Percentiles rank a stretch among this genome's conserved stretches.
Conservation (phyloP, 208 protist species). For the Strigomonas culicis region DNA sequence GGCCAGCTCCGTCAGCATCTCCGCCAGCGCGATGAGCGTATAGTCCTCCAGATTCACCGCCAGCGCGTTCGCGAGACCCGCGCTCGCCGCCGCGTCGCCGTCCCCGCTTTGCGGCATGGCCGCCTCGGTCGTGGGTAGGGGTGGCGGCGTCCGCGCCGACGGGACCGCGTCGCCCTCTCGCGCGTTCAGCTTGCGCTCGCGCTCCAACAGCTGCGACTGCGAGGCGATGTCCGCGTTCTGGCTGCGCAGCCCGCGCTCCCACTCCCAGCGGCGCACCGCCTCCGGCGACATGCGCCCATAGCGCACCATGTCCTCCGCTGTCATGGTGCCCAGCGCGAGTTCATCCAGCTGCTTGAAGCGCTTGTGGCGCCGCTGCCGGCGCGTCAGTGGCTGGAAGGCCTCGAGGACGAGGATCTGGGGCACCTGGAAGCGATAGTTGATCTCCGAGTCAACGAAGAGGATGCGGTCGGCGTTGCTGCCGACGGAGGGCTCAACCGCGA, state of each 20-base stretch:
- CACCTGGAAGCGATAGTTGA: constrained; percentile 74
- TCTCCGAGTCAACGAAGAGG: constrained; percentile 79
- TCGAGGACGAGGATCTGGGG: constrained; percentile 71
- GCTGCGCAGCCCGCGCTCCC: not conserved
- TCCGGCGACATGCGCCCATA: not conserved
- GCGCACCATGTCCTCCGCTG: not conserved
- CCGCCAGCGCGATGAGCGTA: constrained; percentile 74
- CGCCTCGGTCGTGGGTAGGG: not conserved
- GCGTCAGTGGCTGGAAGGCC: constrained; percentile 44
- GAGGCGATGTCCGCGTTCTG: not conserved
- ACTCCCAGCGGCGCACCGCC: not conserved
- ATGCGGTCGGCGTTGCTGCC: constrained; percentile 40
- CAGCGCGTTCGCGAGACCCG: constrained; percentile 15
- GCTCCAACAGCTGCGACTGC: not conserved
- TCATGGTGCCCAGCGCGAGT: constrained; percentile 9
- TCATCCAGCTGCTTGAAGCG: constrained; percentile 15
- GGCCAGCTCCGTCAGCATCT: constrained; percentile 75
- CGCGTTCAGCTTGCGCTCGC: not conserved
- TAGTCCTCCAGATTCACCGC: constrained; percentile 74
- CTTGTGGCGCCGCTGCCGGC: constrained; percentile 30
- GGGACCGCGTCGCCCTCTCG: not conserved
- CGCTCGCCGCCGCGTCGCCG: not conserved
- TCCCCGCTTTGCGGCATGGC: not conserved
- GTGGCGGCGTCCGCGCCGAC: not conserved
- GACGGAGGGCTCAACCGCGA: constrained; percentile 25